Evolutionary conservation across 345 rosid species (phyloP).

Genomic region (Pugionium dolabratum): DNA sequence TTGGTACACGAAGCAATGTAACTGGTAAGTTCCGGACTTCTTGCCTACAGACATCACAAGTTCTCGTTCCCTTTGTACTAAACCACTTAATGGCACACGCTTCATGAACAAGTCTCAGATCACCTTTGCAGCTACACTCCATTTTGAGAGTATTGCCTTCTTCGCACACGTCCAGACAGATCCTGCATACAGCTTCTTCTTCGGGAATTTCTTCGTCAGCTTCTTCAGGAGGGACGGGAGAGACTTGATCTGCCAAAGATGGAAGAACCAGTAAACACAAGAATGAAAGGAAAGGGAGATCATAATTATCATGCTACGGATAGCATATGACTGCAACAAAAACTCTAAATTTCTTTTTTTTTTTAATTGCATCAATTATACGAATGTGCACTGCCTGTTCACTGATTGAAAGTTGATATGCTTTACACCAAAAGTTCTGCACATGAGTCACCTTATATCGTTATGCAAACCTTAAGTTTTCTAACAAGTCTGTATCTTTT

Average conservation of each 20-base stretch:
- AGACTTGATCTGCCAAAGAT: slow-evolving; percentile 57
- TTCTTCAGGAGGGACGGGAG: slow-evolving; percentile 51
- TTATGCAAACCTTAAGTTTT: not conserved
- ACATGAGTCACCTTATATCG: not conserved
- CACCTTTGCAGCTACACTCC: slow-evolving; percentile 99
- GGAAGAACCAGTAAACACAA: slow-evolving; percentile 25
- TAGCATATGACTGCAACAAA: not conserved
- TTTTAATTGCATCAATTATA: not conserved
- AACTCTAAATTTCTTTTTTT: slow-evolving; percentile 2
- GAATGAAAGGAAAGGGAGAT: not conserved
- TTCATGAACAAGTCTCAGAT: slow-evolving; percentile 84
- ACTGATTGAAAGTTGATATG: not conserved
- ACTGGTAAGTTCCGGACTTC: slow-evolving; percentile 92
- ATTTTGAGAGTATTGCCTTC: slow-evolving; percentile 90
- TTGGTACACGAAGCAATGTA: slow-evolving; percentile 63
- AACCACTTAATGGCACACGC: slow-evolving; percentile 92
- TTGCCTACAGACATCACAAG: slow-evolving; percentile 83
- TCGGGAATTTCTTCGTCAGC: slow-evolving; percentile 92
- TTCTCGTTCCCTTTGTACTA: slow-evolving; percentile 80
- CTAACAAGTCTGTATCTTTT: slow-evolving; percentile 4
- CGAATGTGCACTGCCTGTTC: not conserved
- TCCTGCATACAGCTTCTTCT: slow-evolving; percentile 95
- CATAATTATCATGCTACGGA: slow-evolving; percentile 8
- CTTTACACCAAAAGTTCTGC: not conserved
- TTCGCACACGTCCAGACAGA: slow-evolving; percentile 77